These are phyloP conservation scores for Aspergillus avenaceus DNA, from an alignment of 495 filamentous ascomycete genomes.

Conservation along the genomic window DNA sequence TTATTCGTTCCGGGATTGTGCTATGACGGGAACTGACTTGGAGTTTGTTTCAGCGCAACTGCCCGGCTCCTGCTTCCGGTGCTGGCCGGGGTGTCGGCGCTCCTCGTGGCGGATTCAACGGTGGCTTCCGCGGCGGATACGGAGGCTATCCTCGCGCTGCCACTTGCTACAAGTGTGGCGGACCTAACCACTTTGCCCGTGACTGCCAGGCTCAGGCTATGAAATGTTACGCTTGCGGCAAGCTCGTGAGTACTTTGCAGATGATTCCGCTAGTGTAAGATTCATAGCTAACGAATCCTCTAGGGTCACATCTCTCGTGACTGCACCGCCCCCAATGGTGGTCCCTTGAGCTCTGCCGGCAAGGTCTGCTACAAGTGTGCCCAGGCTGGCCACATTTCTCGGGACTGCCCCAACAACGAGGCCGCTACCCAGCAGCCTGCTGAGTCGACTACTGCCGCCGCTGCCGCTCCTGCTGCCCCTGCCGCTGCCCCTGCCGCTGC, in stretches of 20 bases:
- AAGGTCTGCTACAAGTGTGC: conserved; percentile 99
- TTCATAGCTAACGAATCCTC: not conserved
- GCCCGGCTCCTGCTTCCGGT: conserved; percentile 62
- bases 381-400: conserved; percentile 91
- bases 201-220: conserved; percentile 99
- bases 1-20: not conserved
- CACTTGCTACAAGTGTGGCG: conserved; percentile 99
- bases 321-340: conserved; percentile 95
- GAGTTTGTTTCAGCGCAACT: conserved; percentile 62
- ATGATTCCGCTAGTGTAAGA: not conserved
- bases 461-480: conserved; percentile 28
- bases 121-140: conserved; percentile 67
- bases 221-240: conserved; percentile 99
- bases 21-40: not conserved
- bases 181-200: conserved; percentile 96
- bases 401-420: conserved; percentile 74
- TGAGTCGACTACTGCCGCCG: conserved; percentile 31
- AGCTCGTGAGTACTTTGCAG: conserved; percentile 51
- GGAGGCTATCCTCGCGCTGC: conserved; percentile 68
- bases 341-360: conserved; percentile 88
- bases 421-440: conserved; percentile 35
- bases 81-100: conserved; percentile 62
- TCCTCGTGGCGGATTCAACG: conserved; percentile 66
- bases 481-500: conserved; percentile 33
- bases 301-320: conserved; percentile 93